Evolutionary conservation across 2,329 filamentous ascomycete genomes (phyloP).

Genomic region (Akanthomyces muscarius): DNA sequence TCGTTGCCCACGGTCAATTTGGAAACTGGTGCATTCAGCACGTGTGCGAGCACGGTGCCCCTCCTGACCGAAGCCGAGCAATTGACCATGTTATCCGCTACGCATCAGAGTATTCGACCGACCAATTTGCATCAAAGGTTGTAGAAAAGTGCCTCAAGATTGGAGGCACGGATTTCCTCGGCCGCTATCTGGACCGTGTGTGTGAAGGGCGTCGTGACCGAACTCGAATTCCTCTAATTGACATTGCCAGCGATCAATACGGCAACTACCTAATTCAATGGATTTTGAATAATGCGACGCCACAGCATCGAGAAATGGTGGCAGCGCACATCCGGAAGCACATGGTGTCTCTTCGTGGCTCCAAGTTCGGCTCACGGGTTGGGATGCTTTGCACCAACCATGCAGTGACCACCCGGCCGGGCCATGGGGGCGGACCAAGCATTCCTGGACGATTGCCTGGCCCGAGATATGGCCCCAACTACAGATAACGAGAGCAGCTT

Average conservation of each 20-base stretch:
- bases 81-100: conserved; percentile 94
- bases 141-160: conserved; percentile 99
- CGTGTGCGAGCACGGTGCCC: conserved; percentile 92
- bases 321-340: conserved; percentile 95
- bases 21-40: conserved; percentile 99
- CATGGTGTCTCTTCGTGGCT: conserved; percentile 97
- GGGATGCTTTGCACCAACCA: conserved; percentile 99
- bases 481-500: conserved; percentile 36
- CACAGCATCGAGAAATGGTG: conserved; percentile 89
- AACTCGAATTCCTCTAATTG: conserved; percentile 92
- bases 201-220: conserved; percentile 88
- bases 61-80: conserved; percentile 85
- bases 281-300: conserved; percentile 82
- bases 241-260: conserved; percentile 98
- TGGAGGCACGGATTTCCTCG: conserved; percentile 81
- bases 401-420: conserved; percentile 80
- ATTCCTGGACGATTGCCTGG: conserved; percentile 55
- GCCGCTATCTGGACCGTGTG: conserved; percentile 88
- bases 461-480: conserved; percentile 54
- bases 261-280: conserved; percentile 98
- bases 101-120: conserved; percentile 95
- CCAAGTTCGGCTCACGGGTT: conserved; percentile 96
- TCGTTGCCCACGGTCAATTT: conserved; percentile 95
- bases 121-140: conserved; percentile 98
- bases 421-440: conserved; percentile 70